These are phyloP conservation scores for Lentinula lateritia DNA, from an alignment of 768 basidiomycete species.

Conservation along the genomic window DNA sequence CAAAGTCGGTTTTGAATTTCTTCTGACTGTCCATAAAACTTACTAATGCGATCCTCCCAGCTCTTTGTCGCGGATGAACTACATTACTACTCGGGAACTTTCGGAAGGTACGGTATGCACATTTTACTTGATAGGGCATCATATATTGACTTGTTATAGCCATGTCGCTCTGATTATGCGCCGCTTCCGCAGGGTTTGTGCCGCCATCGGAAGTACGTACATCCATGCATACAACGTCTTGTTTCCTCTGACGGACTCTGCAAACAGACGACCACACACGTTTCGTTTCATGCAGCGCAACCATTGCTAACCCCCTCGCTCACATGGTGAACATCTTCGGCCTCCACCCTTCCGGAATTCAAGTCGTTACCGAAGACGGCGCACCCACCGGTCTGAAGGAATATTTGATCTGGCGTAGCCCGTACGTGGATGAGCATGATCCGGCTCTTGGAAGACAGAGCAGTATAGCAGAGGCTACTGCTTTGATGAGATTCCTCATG, in stretches of 20 bases:
- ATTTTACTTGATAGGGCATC: not conserved
- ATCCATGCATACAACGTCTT: not conserved
- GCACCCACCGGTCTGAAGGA: slow-evolving; percentile 80
- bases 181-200: slow-evolving; percentile 69
- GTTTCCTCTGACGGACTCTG: too few species aligned
- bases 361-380: slow-evolving; percentile 72
- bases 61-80: slow-evolving; percentile 81
- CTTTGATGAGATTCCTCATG: slow-evolving; percentile 77
- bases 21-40: too few species aligned
- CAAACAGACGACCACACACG: slow-evolving; percentile 44
- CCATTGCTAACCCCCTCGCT: slow-evolving; percentile 66
- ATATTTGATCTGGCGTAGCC: slow-evolving; percentile 73
- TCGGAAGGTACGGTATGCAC: slow-evolving; percentile 70
- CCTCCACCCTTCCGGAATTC: slow-evolving; percentile 52
- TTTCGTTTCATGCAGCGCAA: slow-evolving; percentile 87
- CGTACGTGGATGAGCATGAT: slow-evolving; percentile 48
- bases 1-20: slow-evolving; percentile 28
- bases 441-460: slow-evolving; percentile 50
- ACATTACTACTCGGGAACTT: slow-evolving; percentile 77
- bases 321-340: slow-evolving; percentile 80
- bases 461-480: slow-evolving; percentile 62
- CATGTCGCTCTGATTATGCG: slow-evolving; percentile 80
- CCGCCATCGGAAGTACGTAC: slow-evolving; percentile 68
- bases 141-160: slow-evolving; percentile 27
- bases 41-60: slow-evolving; percentile 16